Evolutionary conservation across 306 rosid species (phyloP).

Genomic region (Pterocarpus santalinus): DNA sequence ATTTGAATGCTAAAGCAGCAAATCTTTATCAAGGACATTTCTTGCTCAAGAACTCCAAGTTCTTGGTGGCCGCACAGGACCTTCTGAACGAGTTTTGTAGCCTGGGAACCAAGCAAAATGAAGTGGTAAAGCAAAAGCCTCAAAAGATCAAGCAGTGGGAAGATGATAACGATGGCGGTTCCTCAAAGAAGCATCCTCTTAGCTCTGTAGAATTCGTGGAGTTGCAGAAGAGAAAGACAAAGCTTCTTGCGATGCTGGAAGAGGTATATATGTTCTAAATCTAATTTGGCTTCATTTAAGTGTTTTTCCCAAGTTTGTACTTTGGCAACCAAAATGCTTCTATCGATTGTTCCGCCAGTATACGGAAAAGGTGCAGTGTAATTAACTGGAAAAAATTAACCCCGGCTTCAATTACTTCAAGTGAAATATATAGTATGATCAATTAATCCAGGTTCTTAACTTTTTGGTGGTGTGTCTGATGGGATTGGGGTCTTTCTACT

Average conservation of each 20-base stretch:
- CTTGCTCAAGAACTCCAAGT: constrained; percentile 61
- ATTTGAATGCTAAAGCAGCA: constrained; percentile 34
- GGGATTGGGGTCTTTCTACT: constrained; percentile 46
- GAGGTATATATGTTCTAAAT: constrained; percentile 64
- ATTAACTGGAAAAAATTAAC: neutral
- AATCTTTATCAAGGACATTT: constrained; percentile 53
- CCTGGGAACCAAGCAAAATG: constrained; percentile 66
- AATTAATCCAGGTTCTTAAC: constrained; percentile 30
- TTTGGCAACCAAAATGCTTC: constrained; percentile 10
- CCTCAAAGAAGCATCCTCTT: constrained; percentile 64
- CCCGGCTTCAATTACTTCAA: constrained; percentile 26
- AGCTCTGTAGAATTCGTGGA: constrained; percentile 83
- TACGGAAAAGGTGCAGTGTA: constrained; percentile 21
- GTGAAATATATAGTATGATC: constrained; percentile 3
- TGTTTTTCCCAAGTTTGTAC: neutral
- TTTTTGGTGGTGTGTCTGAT: constrained; percentile 42
- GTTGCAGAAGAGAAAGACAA: constrained; percentile 86
- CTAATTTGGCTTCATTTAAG: constrained; percentile 43
- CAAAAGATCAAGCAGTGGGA: constrained; percentile 65
- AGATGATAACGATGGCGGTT: constrained; percentile 44
- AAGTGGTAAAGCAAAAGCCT: constrained; percentile 56
- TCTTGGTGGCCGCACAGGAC: constrained; percentile 64
- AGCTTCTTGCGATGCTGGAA: constrained; percentile 89
- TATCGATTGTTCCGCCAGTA: constrained; percentile 32
- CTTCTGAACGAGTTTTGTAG: constrained; percentile 81